Evolutionary conservation across 2,329 filamentous ascomycete genomes (phyloP).

Genomic region (Fusarium sp.): DNA sequence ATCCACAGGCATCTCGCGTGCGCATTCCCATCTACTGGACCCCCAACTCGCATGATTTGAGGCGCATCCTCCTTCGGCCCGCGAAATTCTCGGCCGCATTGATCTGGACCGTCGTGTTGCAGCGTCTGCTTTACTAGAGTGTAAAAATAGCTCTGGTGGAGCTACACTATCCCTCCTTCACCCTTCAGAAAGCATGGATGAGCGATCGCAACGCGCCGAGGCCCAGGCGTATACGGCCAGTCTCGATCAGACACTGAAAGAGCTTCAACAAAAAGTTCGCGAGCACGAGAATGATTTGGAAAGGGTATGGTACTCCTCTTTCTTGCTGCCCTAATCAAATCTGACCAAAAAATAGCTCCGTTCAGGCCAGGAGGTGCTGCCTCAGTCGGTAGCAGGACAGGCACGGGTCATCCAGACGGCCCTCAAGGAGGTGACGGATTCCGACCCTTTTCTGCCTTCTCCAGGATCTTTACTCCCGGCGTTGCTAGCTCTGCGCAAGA

Average conservation of each 20-base stretch:
- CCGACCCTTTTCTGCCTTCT: constrained; percentile 74
- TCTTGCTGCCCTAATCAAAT: not conserved
- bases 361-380: constrained; percentile 35
- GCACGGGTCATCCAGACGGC: constrained; percentile 68
- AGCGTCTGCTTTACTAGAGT: not conserved
- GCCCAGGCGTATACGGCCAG: constrained; percentile 54
- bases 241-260: constrained; percentile 74
- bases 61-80: not conserved
- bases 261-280: constrained; percentile 70
- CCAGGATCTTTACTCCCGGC: constrained; percentile 76
- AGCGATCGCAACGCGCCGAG: constrained; percentile 40
- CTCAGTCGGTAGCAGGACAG: constrained; percentile 47
- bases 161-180: not conserved
- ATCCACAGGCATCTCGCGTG: not conserved
- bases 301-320: constrained; percentile 50
- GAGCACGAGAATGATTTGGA: constrained; percentile 65
- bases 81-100: not conserved
- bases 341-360: constrained; percentile 43
- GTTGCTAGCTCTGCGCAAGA: constrained; percentile 76
- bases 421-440: constrained; percentile 71
- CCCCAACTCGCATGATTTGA: not conserved
- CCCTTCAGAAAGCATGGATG: constrained; percentile 36
- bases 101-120: not conserved
- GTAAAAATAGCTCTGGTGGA: constrained; percentile 19
- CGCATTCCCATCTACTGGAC: not conserved